Percentiles rank a stretch among this genome's conserved stretches.
Conservation (phyloP, 1,284 basidiomycete genomes). For the Apiotrichum gracile region DNA sequence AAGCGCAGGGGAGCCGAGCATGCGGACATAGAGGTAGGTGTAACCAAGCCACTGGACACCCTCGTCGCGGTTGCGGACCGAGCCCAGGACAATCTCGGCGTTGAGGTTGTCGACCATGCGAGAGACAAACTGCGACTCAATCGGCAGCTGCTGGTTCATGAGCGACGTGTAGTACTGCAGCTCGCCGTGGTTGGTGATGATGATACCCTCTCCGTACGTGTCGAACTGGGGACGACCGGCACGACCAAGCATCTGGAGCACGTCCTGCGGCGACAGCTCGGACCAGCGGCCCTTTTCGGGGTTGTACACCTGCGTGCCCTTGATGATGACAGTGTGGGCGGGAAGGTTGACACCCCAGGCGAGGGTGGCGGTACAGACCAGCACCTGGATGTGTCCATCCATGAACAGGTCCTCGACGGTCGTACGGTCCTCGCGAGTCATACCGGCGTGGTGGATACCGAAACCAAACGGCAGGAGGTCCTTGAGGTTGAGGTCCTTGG, state of each 20-base stretch:
- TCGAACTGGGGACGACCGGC: constrained; percentile 98
- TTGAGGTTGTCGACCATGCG: constrained; percentile 95
- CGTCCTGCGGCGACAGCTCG: constrained; percentile 92
- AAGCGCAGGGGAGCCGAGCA: constrained; percentile 82
- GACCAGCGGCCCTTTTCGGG: constrained; percentile 98
- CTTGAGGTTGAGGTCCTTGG: constrained; percentile 75
- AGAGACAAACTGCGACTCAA: constrained; percentile 90
- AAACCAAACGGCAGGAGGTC: constrained; percentile 95
- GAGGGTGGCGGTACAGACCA: constrained; percentile 95
- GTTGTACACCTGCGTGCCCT: constrained; percentile 98
- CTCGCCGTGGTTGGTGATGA: constrained; percentile 96
- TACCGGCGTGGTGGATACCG: constrained; percentile 97
- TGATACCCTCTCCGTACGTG: constrained; percentile 94
- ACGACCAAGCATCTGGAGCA: constrained; percentile 97
- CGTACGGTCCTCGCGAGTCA: constrained; percentile 88
- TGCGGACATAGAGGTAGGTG: constrained; percentile 93
- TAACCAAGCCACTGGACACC: constrained; percentile 97
- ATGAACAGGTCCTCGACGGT: constrained; percentile 93
- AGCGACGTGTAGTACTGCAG: constrained; percentile 93
- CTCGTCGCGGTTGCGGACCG: constrained; percentile 90
- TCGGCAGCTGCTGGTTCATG: constrained; percentile 92
- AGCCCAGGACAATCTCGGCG: constrained; percentile 94
- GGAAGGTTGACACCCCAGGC: constrained; percentile 99
- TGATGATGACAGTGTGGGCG: constrained; percentile 97
- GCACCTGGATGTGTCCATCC: constrained; percentile 85